These are phyloP conservation scores for Datura wrightii DNA, from an alignment of 257 asterid genomes.

Conservation along the genomic window DNA sequence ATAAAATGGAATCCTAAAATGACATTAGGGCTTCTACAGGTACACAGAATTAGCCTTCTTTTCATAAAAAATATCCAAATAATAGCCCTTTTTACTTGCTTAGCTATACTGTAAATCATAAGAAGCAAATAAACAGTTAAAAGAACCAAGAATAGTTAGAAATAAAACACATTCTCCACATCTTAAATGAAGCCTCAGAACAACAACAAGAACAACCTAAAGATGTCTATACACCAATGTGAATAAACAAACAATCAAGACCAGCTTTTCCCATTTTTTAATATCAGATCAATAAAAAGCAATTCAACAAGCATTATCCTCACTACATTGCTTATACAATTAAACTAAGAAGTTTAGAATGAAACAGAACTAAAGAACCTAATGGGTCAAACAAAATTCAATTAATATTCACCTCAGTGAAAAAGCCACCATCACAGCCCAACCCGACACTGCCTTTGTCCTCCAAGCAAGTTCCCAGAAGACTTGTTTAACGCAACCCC, in stretches of 20 bases:
- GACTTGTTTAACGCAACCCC: constrained; percentile 47
- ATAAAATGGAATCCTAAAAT: background rate
- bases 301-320: constrained; percentile 13
- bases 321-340: constrained; percentile 6
- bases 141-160: background rate
- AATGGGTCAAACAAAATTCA: background rate
- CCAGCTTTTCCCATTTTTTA: background rate
- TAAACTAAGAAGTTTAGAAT: background rate
- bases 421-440: constrained; percentile 54
- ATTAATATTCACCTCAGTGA: constrained; percentile 27
- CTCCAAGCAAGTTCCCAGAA: constrained; percentile 61
- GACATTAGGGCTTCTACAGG: background rate
- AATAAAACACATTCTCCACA: background rate
- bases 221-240: background rate
- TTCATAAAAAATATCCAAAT: constrained; percentile 5
- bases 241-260: constrained; percentile 2
- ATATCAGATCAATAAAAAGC: background rate
- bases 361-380: background rate
- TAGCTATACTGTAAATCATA: background rate
- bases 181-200: background rate
- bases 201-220: background rate
- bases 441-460: constrained; percentile 69
- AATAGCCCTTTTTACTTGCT: background rate
- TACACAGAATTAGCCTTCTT: background rate
- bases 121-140: background rate